These are phyloP conservation scores for Alternaria atra DNA, from an alignment of 2,329 filamentous ascomycete species.

Conservation along the genomic window DNA sequence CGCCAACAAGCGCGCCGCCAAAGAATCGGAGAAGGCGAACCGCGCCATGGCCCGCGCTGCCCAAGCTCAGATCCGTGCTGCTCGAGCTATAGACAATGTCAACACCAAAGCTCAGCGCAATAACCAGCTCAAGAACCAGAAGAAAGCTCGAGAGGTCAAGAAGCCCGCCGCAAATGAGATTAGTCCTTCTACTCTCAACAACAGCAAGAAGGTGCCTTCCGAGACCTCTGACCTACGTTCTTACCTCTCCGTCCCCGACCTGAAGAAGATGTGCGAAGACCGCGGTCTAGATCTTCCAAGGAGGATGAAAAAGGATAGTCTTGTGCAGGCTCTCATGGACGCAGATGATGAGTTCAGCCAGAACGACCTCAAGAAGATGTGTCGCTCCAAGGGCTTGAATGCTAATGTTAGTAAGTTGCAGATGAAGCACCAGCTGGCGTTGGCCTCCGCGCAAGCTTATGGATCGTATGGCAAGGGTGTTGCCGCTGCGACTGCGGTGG, in stretches of 20 bases:
- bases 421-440: constrained; percentile 39
- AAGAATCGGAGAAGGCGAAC: constrained; percentile 28
- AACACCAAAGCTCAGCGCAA: constrained; percentile 26
- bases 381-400: constrained; percentile 32
- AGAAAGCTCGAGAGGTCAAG: constrained; percentile 3
- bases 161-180: constrained; percentile 8
- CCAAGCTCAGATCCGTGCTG: constrained; percentile 25
- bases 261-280: constrained; percentile 32
- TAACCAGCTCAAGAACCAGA: constrained; percentile 27
- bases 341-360: constrained; percentile 33
- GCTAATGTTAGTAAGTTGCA: constrained; percentile 31
- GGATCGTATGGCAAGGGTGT: constrained; percentile 25
- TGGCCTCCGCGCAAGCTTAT: constrained; percentile 30
- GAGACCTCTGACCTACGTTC: constrained; percentile 36
- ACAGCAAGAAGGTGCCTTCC: constrained; percentile 18
- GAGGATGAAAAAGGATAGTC: constrained; percentile 23
- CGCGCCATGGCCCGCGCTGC: constrained; percentile 35
- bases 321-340: constrained; percentile 33
- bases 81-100: constrained; percentile 27
- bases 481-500: constrained; percentile 7
- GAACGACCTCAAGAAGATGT: constrained; percentile 34
- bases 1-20: constrained; percentile 25
- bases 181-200: not conserved
- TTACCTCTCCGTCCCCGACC: constrained; percentile 31
- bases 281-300: constrained; percentile 25